These are phyloP conservation scores for Xylariaceae sp. DNA, from an alignment of 2,329 filamentous ascomycete species.

Conservation along the genomic window DNA sequence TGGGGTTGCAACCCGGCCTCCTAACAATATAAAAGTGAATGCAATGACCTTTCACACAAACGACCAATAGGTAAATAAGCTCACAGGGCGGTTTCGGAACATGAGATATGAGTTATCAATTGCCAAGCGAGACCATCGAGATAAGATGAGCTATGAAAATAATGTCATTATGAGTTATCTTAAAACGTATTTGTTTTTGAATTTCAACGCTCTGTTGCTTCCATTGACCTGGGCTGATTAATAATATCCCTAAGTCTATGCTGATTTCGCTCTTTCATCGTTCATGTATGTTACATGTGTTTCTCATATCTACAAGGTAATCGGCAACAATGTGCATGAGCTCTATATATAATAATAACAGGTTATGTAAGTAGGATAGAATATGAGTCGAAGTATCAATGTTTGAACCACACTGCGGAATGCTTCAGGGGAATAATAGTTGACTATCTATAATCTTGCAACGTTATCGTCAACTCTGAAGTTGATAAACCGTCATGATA, in stretches of 20 bases:
- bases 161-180: neutral
- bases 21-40: neutral
- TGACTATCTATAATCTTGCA: too few relatives aligned
- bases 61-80: neutral
- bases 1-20: too few relatives aligned
- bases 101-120: neutral
- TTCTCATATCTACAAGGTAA: too few relatives aligned
- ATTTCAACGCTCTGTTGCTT: neutral
- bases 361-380: too few relatives aligned
- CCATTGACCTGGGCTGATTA: neutral
- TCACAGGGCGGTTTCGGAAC: neutral
- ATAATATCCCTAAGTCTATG: neutral
- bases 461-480: too few relatives aligned
- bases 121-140: neutral
- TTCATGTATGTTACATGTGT: neutral
- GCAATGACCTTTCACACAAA: neutral
- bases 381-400: too few relatives aligned
- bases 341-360: too few relatives aligned
- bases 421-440: too few relatives aligned
- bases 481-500: too few relatives aligned
- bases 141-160: neutral
- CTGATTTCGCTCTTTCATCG: neutral
- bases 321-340: too few relatives aligned
- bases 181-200: neutral
- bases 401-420: too few relatives aligned